These are phyloP conservation scores for Colletotrichum caudatum DNA, from an alignment of 2,329 filamentous ascomycete species.

Conservation along the genomic window DNA sequence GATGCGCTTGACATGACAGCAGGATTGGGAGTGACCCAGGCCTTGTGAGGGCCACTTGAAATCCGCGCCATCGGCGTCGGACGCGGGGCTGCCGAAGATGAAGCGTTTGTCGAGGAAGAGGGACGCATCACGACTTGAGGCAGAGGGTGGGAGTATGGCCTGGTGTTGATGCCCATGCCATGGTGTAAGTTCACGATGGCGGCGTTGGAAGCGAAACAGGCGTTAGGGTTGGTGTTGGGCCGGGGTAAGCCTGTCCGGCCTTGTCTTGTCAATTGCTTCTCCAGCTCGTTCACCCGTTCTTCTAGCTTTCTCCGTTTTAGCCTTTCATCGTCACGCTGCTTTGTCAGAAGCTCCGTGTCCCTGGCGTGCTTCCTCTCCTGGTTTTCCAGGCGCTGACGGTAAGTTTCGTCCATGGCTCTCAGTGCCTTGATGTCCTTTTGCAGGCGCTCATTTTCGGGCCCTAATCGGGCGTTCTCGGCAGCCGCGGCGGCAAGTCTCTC, in stretches of 20 bases:
- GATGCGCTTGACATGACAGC: constrained; percentile 36
- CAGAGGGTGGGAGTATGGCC: constrained; percentile 20
- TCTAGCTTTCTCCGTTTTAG: constrained; percentile 49
- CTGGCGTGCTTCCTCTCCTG: constrained; percentile 52
- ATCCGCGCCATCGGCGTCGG: background rate
- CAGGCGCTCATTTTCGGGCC: constrained; percentile 50
- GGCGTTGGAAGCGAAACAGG: background rate
- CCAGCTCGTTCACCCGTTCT: constrained; percentile 44
- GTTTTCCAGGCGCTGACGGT: constrained; percentile 53
- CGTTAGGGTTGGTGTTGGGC: constrained; percentile 36
- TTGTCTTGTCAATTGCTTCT: constrained; percentile 34
- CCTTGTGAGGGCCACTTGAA: constrained; percentile 8
- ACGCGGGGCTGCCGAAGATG: background rate
- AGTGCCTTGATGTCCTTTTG: constrained; percentile 51
- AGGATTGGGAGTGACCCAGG: constrained; percentile 16
- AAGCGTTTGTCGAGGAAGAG: background rate
- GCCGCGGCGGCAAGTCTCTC: constrained; percentile 47
- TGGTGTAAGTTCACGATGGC: background rate
- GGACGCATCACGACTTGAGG: background rate
- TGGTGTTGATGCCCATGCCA: background rate
- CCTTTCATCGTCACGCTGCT: constrained; percentile 53
- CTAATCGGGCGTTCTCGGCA: constrained; percentile 45
- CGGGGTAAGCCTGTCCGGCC: constrained; percentile 21
- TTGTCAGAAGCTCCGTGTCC: constrained; percentile 49
- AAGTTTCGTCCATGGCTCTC: constrained; percentile 56